Evolutionary conservation across 140 eudicot genomes (phyloP), one percentile per base, ranked within the genome.

Genomic region (Cichorium intybus): DNA sequence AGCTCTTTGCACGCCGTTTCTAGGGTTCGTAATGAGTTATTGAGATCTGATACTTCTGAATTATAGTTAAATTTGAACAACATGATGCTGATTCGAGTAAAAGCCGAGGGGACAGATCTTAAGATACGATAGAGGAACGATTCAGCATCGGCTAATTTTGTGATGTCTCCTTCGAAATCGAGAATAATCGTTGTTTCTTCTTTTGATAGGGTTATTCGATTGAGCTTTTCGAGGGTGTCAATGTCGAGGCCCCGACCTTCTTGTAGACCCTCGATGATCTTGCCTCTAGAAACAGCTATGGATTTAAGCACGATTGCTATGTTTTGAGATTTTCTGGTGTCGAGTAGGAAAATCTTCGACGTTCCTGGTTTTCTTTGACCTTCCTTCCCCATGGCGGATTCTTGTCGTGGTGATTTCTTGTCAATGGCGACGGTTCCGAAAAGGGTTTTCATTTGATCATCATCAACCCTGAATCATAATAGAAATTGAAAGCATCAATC

Each of bases 1-100:
- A 89, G 97, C 82, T 89, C 97, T 20, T 73, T 72, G 67, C 89
- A 89, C 9, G 81, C 95, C 3, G 73, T 68, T 74, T 89, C 97
- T 31, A 89, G 80, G 15, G 80, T 74, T 37, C 69, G 75, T 26
- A 79, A 52, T 3, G 81, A 64, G 18, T 77, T 84, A 58, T 77
- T 89, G 43, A 83, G 52, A 4, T 72, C 74, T 4, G 56, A 45
- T 31, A 85, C 79, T 52, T 89, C 97, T 1, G 80, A 67, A 21
- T 59, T 74, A 45, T 79, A 83, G 65, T 77, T 89, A 37, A 77
- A 79, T 66, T 78, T 76, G 31, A 86, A 89, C 34, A 86, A 71
- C 92, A 86, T 81, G 14, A 87, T 71, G 35, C 68, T 77, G 39
- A 83, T 79, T 37, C 89, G 86, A 45, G 80, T 79, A 58, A 89